These are phyloP conservation scores for Fusarium pininemorale DNA, from an alignment of 2,329 filamentous ascomycete genomes.

Conservation along the genomic window DNA sequence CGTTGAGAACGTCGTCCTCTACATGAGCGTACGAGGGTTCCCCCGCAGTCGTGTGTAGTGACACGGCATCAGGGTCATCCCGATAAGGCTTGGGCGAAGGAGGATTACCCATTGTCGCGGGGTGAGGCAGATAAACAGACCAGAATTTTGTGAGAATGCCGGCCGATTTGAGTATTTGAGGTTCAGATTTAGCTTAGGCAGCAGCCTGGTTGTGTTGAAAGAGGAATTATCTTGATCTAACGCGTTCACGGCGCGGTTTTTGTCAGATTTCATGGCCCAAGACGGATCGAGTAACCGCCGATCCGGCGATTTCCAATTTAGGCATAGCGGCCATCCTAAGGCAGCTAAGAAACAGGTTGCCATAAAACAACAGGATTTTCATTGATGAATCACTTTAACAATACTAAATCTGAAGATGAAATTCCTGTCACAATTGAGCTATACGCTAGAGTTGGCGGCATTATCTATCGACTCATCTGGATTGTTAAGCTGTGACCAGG, in stretches of 20 bases:
- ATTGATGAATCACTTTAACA: no score
- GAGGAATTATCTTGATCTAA: not conserved
- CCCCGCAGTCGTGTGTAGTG: constrained; percentile 28
- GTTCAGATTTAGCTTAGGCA: not conserved
- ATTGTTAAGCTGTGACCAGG: not conserved
- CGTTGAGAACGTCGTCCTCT: constrained; percentile 3
- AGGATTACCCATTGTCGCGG: constrained; percentile 5
- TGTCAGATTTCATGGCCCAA: not conserved
- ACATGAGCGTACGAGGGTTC: constrained; percentile 4
- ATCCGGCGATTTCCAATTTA: not conserved
- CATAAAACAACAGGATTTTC: no score
- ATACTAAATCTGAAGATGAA: not conserved
- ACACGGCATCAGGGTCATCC: constrained; percentile 36
- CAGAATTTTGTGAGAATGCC: not conserved
- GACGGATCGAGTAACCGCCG: not conserved
- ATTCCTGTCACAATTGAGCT: fast-evolving
- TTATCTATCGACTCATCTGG: no score
- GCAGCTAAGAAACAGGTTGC: not conserved
- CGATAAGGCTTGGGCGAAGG: not conserved
- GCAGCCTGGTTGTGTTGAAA: not conserved
- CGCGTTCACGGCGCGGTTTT: not conserved
- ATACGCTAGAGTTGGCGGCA: no score
- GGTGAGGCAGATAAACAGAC: no score
- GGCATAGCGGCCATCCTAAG: not conserved
- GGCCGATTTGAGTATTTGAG: not conserved